phyloP scores from a whole-genome alignment of 352 stramenopile genomes.

The Blastocystis hominis region DNA sequence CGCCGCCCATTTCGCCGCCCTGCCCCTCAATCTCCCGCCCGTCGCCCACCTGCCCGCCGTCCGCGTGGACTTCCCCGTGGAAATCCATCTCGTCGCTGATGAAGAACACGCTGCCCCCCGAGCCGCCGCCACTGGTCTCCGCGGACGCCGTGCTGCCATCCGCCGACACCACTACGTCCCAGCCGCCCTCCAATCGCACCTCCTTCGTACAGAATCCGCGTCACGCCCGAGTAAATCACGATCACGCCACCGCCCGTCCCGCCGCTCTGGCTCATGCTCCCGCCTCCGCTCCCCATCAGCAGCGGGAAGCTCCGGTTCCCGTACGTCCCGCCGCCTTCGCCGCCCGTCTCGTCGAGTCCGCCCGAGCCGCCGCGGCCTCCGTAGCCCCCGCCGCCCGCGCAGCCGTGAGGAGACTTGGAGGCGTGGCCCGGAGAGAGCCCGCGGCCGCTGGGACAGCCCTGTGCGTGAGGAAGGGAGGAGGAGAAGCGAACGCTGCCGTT shows the following conservation, averaged over 20 bases:
- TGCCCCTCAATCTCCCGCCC: too few species aligned
- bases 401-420: neutral
- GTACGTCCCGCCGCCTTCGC: neutral
- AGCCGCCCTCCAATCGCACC: neutral
- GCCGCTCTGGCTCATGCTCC: constrained; percentile 20
- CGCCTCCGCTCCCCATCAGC: neutral
- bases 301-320: neutral
- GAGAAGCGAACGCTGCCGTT: neutral
- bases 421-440: neutral
- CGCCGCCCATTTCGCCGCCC: neutral
- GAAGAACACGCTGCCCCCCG: neutral
- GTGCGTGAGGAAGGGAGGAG: neutral
- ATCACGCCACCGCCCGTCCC: neutral
- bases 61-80: neutral
- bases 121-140: neutral
- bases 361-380: neutral
- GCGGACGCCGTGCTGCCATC: neutral
- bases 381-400: constrained; percentile 5
- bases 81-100: neutral
- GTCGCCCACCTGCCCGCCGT: neutral
- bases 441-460: constrained; percentile 9
- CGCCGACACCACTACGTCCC: neutral
- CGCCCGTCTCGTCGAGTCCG: neutral
- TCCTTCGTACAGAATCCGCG: neutral
- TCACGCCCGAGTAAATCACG: neutral